phyloP scores from a whole-genome alignment of 352 stramenopile genomes.

The Pythium folliculosum region DNA sequence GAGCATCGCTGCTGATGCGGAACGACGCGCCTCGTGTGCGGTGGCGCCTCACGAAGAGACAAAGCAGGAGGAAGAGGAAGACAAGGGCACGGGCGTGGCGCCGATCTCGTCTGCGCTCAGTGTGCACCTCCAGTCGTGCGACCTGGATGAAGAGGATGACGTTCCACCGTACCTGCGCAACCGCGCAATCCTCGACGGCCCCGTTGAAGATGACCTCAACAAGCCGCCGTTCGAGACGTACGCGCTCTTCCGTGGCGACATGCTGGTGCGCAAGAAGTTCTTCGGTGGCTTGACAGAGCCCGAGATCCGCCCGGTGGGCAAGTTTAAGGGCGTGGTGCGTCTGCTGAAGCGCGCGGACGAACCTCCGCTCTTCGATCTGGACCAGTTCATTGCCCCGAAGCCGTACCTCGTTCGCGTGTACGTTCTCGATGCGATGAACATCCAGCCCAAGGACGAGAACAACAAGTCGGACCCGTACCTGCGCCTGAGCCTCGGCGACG shows the following conservation, averaged over 20 bases:
- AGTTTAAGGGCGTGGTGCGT: conserved; percentile 90
- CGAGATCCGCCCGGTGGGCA: conserved; percentile 64
- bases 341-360: conserved; percentile 75
- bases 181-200: conserved; percentile 46
- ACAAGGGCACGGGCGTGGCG: conserved; percentile 20
- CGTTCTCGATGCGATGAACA: conserved; percentile 76
- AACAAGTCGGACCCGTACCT: conserved; percentile 89
- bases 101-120: conserved; percentile 8
- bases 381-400: conserved; percentile 73
- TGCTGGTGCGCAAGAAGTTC: conserved; percentile 40
- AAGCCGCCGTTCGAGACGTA: conserved; percentile 85
- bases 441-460: conserved; percentile 82
- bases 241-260: conserved; percentile 60
- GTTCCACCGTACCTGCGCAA: conserved; percentile 69
- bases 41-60: conserved; percentile 8
- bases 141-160: conserved; percentile 65
- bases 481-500: conserved; percentile 76
- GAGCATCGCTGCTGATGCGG: not conserved
- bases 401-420: conserved; percentile 88
- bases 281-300: conserved; percentile 31
- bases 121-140: conserved; percentile 27
- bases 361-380: conserved; percentile 68
- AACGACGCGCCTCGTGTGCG: not conserved
- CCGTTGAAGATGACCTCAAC: conserved; percentile 67
- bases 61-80: conserved; percentile 12